Evolutionary conservation across 2,329 filamentous ascomycete genomes (phyloP).

Genomic region (Rutstroemia sp.): DNA sequence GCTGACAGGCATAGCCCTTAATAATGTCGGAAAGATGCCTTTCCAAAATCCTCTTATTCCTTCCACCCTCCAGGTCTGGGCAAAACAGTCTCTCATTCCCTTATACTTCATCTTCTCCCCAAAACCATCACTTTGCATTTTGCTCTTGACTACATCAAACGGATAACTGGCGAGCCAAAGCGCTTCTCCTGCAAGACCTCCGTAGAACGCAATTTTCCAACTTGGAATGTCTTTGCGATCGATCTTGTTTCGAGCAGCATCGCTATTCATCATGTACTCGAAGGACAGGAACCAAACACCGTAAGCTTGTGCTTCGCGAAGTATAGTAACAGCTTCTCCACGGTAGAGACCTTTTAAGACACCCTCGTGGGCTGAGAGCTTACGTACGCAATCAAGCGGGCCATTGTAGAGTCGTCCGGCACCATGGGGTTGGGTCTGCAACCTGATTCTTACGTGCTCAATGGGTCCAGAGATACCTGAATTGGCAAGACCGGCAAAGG

Average conservation of each 20-base stretch:
- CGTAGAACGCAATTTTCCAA: constrained; percentile 85
- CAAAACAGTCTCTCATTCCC: constrained; percentile 84
- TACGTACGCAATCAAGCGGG: constrained; percentile 83
- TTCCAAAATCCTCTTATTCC: constrained; percentile 87
- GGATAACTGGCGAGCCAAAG: constrained; percentile 93
- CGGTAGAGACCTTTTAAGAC: constrained; percentile 73
- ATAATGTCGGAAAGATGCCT: constrained; percentile 80
- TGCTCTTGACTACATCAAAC: constrained; percentile 96
- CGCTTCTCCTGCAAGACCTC: constrained; percentile 86
- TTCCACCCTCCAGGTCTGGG: constrained; percentile 69
- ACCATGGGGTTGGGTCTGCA: constrained; percentile 94
- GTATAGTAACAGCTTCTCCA: constrained; percentile 75
- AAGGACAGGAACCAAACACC: constrained; percentile 93
- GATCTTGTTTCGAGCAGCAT: constrained; percentile 70
- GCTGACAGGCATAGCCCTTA: constrained; percentile 95
- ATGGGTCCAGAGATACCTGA: constrained; percentile 82
- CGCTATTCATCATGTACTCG: constrained; percentile 91
- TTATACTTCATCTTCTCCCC: constrained; percentile 62
- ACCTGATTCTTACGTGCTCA: constrained; percentile 90
- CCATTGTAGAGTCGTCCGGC: constrained; percentile 70
- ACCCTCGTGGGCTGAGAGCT: constrained; percentile 63
- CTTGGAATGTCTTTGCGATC: constrained; percentile 70
- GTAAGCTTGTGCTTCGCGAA: constrained; percentile 90
- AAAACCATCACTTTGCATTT: constrained; percentile 98
- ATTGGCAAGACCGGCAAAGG: constrained; percentile 90